These are phyloP conservation scores for Lathyrus tuberosus DNA, from an alignment of 306 rosid genomes.

Conservation along the genomic window DNA sequence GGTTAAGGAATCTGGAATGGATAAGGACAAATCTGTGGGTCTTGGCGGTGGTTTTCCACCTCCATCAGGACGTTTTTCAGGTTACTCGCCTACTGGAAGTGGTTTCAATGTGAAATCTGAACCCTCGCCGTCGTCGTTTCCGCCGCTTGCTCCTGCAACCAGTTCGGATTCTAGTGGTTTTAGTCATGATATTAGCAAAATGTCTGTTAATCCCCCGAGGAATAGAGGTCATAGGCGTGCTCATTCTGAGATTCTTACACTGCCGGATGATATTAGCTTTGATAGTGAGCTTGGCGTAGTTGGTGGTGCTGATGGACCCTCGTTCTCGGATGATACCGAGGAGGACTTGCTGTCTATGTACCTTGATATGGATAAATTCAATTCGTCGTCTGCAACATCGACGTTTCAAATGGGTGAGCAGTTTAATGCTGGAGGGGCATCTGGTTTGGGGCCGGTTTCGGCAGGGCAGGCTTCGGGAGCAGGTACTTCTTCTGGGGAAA, in stretches of 20 bases:
- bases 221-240: constrained; percentile 93
- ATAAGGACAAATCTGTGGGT: constrained; percentile 67
- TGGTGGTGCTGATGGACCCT: constrained; percentile 88
- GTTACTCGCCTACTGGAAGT: constrained; percentile 55
- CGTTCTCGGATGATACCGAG: constrained; percentile 90
- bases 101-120: constrained; percentile 74
- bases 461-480: constrained; percentile 44
- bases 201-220: constrained; percentile 89
- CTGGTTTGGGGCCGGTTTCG: constrained; percentile 27
- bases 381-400: constrained; percentile 79
- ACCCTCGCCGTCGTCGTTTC: constrained; percentile 48
- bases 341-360: constrained; percentile 89
- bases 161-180: constrained; percentile 65
- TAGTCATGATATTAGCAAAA: constrained; percentile 91
- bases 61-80: constrained; percentile 67
- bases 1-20: constrained; percentile 58
- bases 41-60: constrained; percentile 77
- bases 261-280: constrained; percentile 94
- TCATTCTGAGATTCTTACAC: constrained; percentile 85
- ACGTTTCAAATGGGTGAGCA: constrained; percentile 68
- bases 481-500: constrained; percentile 51
- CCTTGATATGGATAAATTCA: constrained; percentile 95
- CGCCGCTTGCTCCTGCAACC: constrained; percentile 61
- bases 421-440: constrained; percentile 46
- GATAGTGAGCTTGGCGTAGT: constrained; percentile 94